Evolutionary conservation across 1,284 basidiomycete species (phyloP).

Genomic region (Ceratobasidium sp.): DNA sequence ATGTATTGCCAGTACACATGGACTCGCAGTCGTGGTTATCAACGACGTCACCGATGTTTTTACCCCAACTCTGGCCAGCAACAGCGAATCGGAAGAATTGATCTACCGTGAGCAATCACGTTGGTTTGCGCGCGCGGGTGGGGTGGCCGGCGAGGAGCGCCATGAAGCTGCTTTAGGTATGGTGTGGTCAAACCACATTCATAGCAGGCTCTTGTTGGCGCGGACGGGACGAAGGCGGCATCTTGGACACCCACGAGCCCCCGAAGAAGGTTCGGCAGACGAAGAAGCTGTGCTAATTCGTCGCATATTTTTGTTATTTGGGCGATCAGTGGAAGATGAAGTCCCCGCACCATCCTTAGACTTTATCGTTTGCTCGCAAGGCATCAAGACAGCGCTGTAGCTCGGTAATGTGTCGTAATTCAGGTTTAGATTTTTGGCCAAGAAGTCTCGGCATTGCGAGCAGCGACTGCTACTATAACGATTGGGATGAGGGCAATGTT

Average conservation of each 20-base stretch:
- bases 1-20: conserved; percentile 64
- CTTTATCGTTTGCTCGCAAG: conserved; percentile 29
- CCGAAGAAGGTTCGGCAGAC: conserved; percentile 44
- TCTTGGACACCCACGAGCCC: conserved; percentile 54
- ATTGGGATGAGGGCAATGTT: not conserved
- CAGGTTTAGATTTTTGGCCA: not conserved
- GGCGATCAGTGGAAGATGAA: conserved; percentile 30
- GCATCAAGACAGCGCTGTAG: conserved; percentile 19
- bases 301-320: conserved; percentile 53
- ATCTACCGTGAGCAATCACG: conserved; percentile 75
- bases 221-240: conserved; percentile 73
- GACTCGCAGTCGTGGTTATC: conserved; percentile 77
- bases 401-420: not conserved
- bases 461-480: not conserved
- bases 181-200: conserved; percentile 90
- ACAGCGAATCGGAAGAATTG: conserved; percentile 53
- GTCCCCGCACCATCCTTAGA: conserved; percentile 38
- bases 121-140: conserved; percentile 74
- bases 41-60: conserved; percentile 88
- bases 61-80: conserved; percentile 43
- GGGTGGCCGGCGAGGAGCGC: conserved; percentile 60
- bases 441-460: not conserved
- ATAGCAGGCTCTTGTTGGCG: conserved; percentile 79
- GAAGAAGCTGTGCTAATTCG: conserved; percentile 62
- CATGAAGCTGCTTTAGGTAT: conserved; percentile 87